Base-by-base conservation (phyloP, 345 rosid genomes). In the Eutrema heterophyllum region DNA sequence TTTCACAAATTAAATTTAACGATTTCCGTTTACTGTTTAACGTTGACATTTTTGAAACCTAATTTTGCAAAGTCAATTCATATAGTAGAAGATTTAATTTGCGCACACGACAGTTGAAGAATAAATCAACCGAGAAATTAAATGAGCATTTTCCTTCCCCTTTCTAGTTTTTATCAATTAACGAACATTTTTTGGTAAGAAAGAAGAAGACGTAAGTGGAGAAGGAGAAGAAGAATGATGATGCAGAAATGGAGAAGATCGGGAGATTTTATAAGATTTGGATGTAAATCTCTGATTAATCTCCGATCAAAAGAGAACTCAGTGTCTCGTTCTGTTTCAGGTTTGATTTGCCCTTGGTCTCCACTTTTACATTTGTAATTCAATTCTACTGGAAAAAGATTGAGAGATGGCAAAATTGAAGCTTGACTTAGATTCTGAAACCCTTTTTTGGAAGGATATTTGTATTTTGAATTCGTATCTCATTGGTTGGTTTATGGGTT, bases 201-300 rank as follows among this genome's bases (percentile, higher is more conserved):
- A 6, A 18, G 50, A 57, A 39, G 35, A 35, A 72, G 56, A 44
- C 39, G 39, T 9, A 44, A 15, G 27, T 45, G 12, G 14, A 63
- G 50, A 26, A 54, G 56, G 6, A 16, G 66, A 27, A 24, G 8
- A 5, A 68, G 10, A 35, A 60, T 21, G 75, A 69, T 58, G 63
- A 85, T 84, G 84, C 84, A 84, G 79, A 89, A 64, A 68, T 82
- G 64, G 78, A 84, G 84, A 82, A 83, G 76, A 60, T 44, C 84
- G 10, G 74, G 61, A 67, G 81, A 79, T 12, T 29, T 81, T 18
- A 43, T 84, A 36, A 76, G 68, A 27, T 75, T 60, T 50, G 67
- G 78, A 6, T 71, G 79, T 64, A 70, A 62, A 18, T 68, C 72
- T 27, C 63, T 80, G 5, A 35, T 44, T 54, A 63, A 73, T 75